Base-by-base conservation (phyloP, 2,329 filamentous ascomycete genomes). In the Lecanoromycetidae sp. region DNA sequence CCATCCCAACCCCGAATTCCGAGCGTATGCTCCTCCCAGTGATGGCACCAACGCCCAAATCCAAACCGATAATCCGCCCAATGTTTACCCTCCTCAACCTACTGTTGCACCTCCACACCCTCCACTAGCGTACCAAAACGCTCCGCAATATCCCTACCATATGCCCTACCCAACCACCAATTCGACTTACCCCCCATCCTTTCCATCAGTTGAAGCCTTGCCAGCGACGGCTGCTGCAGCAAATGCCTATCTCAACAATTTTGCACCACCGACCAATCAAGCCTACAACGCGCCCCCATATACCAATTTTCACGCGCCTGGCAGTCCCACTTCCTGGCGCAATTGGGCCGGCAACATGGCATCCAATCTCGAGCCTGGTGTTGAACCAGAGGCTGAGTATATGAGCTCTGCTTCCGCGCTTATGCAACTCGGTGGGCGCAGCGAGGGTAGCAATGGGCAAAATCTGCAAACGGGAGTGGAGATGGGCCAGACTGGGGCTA, bases 321-420 rank as follows among this genome's bases (percentile, higher is more conserved):
- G 52, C 17, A 52, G 48, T 15, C 46, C 45, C 25, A 41, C 41
- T 26, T 51, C 45, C 25, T 55, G 53, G 53, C 53, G 53, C 12
- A 44, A 45, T 7, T 55, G 53, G 49, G 46, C 53, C 7, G 52
- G 52, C 17, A 50, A 48, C 22, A 53, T 53, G 38, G 44, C 49
- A 12, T 41, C 41, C 13, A 51, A 50, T 26, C 46, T 48, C 9
- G 48, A 49, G 22, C n/a, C n/a, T n/a, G n/a, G n/a, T n/a, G n/a
- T n/a, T n/a, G n/a, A 37, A 27, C 45, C 45, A 15, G 45, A 30
- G 9, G 23, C 37, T 10, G 53, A 55, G 34, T 53, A 53, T 40
- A 50, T 55, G 13, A 48, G 40, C 15, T 53, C 53, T 12, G 53
- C 53, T 9, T 51, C 45, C 3, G 53, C 51, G 7, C 49, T 55